These are phyloP conservation scores for Salvia miltiorrhiza DNA, from an alignment of 257 asterid species.

Conservation along the genomic window DNA sequence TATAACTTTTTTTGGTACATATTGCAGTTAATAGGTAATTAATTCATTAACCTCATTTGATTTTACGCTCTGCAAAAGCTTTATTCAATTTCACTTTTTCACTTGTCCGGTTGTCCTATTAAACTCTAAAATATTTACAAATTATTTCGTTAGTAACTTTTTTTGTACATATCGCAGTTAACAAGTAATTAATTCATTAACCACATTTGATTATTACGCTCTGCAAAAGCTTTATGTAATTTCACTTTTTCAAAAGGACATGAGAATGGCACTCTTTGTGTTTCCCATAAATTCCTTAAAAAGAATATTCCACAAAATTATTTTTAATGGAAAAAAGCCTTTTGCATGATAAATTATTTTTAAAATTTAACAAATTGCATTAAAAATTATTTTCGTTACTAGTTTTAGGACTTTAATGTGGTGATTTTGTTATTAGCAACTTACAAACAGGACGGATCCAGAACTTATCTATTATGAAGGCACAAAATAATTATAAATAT, in stretches of 20 bases:
- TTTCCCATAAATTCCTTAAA: constrained; percentile 41
- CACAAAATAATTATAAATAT: too few relatives aligned
- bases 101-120: constrained; percentile 8
- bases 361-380: background rate
- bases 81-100: too few relatives aligned
- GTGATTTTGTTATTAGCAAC: background rate
- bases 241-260: constrained; percentile 24
- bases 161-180: background rate
- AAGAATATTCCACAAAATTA: constrained; percentile 20
- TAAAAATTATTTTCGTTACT: background rate
- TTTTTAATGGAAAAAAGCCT: background rate
- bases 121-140: background rate
- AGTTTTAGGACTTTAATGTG: background rate
- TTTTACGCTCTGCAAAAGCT: too few relatives aligned
- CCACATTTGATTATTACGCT: constrained; percentile 10
- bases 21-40: too few relatives aligned
- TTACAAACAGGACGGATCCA: too few relatives aligned
- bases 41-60: too few relatives aligned
- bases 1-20: too few relatives aligned
- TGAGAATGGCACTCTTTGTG: constrained; percentile 27
- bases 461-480: too few relatives aligned
- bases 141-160: background rate
- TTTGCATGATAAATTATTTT: constrained; percentile 11
- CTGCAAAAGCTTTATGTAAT: constrained; percentile 29
- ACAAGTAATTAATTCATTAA: background rate